These are phyloP conservation scores for Artemisia annua DNA, from an alignment of 129 eudicot species.

Conservation along the genomic window DNA sequence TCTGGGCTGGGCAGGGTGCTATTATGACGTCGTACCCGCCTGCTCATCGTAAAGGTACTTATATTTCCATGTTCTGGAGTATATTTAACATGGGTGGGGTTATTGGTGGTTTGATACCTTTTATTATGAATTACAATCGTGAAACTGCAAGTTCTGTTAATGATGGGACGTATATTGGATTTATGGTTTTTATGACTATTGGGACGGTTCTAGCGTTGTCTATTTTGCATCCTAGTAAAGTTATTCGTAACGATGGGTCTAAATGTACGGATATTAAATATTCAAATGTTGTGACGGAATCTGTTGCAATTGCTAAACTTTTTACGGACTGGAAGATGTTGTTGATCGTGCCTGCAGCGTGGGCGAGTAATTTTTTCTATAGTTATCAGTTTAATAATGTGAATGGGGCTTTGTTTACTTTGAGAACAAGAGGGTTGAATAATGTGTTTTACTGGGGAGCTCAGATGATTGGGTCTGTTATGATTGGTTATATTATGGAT, in stretches of 20 bases:
- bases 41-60: conserved; percentile 59
- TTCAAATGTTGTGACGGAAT: conserved; percentile 55
- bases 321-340: conserved; percentile 89
- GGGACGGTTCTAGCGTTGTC: conserved; percentile 63
- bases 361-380: conserved; percentile 94
- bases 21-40: conserved; percentile 97
- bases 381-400: conserved; percentile 90
- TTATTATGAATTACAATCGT: conserved; percentile 57
- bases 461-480: conserved; percentile 91
- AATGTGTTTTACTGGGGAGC: conserved; percentile 98
- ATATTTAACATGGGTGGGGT: conserved; percentile 95
- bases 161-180: conserved; percentile 92
- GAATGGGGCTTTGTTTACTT: conserved; percentile 70
- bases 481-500: conserved; percentile 81
- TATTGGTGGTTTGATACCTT: conserved; percentile 89
- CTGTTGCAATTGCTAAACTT: conserved; percentile 46
- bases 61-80: conserved; percentile 88
- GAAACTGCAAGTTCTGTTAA: conserved; percentile 65
- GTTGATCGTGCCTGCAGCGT: conserved; percentile 80
- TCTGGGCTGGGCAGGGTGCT: conserved; percentile 98
- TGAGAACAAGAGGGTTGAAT: conserved; percentile 85
- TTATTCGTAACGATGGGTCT: conserved; percentile 78
- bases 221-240: conserved; percentile 79
- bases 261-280: conserved; percentile 68
- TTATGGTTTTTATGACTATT: conserved; percentile 83